Conservation (phyloP, 108 stramenopile genomes). For the Aurantiochytrium sp. region DNA sequence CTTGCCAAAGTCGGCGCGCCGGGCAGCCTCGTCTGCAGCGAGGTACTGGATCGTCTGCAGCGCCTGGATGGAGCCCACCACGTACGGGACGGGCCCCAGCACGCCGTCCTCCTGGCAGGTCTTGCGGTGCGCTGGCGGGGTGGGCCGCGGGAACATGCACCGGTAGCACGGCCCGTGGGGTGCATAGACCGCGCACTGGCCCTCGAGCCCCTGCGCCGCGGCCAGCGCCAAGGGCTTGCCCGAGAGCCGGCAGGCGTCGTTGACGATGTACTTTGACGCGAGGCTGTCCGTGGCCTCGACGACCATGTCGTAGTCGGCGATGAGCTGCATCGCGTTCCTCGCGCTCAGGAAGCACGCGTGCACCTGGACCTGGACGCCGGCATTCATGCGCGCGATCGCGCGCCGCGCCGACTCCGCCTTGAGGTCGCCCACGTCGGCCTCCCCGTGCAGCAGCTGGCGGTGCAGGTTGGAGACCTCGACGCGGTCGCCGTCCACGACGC, state of each 20-base stretch:
- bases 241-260: slow-evolving; percentile 80
- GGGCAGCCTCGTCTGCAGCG: slow-evolving; percentile 40
- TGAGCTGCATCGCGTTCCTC: slow-evolving; percentile 39
- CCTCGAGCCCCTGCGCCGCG: slow-evolving; percentile 87
- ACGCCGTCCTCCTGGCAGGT: slow-evolving; percentile 93
- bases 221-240: slow-evolving; percentile 79
- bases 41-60: slow-evolving; percentile 82
- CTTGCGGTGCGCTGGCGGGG: slow-evolving; percentile 82
- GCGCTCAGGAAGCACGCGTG: slow-evolving; percentile 39
- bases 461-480: slow-evolving; percentile 92
- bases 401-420: slow-evolving; percentile 74
- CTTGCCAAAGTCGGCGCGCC: background rate
- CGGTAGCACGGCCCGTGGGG: slow-evolving; percentile 74
- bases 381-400: slow-evolving; percentile 75
- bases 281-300: slow-evolving; percentile 93
- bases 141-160: slow-evolving; percentile 79
- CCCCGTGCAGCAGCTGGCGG: slow-evolving; percentile 85
- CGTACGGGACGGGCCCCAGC: slow-evolving; percentile 80
- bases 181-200: slow-evolving; percentile 53
- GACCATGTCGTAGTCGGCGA: slow-evolving; percentile 61
- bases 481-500: slow-evolving; percentile 89
- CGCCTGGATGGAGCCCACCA: slow-evolving; percentile 89
- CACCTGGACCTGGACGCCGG: slow-evolving; percentile 61
- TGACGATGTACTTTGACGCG: slow-evolving; percentile 87
- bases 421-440: slow-evolving; percentile 65